phyloP scores from a whole-genome alignment of 208 protist genomes.

The Entamoeba invadens region DNA sequence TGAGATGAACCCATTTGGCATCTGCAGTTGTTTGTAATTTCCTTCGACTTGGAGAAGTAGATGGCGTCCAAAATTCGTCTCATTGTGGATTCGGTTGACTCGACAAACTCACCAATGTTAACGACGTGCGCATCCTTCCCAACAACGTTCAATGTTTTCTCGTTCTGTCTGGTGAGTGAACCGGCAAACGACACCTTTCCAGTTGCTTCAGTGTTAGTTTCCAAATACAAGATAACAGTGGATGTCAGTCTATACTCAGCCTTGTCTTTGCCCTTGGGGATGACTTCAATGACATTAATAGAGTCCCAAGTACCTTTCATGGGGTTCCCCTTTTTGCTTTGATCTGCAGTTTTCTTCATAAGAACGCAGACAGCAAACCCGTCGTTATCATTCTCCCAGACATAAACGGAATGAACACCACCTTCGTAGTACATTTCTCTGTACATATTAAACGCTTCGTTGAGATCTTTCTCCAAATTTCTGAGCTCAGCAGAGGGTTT shows the following conservation, averaged over 20 bases:
- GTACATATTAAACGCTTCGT: not conserved
- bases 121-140: not conserved
- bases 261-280: not conserved
- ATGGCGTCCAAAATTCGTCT: not conserved
- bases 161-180: not conserved
- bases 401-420: not conserved
- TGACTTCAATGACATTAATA: not conserved
- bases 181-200: not conserved
- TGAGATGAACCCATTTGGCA: not conserved
- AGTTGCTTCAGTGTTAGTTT: not conserved
- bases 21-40: slow-evolving; percentile 2
- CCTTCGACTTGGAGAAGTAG: not conserved
- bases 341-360: not conserved
- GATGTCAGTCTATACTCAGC: not conserved
- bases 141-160: not conserved
- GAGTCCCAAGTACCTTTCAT: not conserved
- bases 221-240: not conserved
- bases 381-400: not conserved
- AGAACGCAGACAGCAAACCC: not conserved
- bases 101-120: not conserved
- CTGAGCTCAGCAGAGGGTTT: not conserved
- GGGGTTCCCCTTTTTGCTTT: not conserved
- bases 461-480: not conserved
- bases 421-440: not conserved
- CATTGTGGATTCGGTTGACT: not conserved